Percentiles rank a stretch among this genome's conserved stretches.
phyloP scores from a whole-genome alignment of 306 rosid genomes.

The Datisca glomerata region DNA sequence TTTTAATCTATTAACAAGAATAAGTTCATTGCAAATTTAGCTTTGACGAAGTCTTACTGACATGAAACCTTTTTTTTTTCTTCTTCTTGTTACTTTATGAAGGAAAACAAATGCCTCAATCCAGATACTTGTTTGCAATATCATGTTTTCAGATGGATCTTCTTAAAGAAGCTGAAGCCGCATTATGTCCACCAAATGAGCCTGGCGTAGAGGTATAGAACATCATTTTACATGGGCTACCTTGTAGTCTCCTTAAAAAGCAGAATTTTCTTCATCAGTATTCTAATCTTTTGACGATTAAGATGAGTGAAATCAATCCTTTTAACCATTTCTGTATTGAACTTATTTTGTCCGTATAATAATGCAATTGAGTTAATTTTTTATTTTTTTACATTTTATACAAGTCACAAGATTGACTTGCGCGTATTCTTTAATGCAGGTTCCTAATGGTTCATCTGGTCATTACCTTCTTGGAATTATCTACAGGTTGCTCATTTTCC shows the following conservation, averaged over 20 bases:
- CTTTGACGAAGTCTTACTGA: constrained; percentile 16
- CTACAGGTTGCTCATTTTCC: constrained; percentile 58
- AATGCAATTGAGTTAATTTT: no score
- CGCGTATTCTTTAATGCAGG: no score
- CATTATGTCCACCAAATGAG: constrained; percentile 77
- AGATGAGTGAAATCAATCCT: no score
- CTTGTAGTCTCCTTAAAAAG: constrained; percentile 3
- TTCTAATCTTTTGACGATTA: no score
- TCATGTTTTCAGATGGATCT: constrained; percentile 97
- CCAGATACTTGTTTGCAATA: constrained; percentile 96
- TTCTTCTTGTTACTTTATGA: constrained; percentile 29
- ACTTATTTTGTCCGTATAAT: no score
- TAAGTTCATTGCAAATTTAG: no score
- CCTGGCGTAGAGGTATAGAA: constrained; percentile 66
- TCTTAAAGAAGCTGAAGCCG: constrained; percentile 85
- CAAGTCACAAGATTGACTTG: no score
- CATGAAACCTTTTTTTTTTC: constrained; percentile 14
- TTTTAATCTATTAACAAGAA: constrained; percentile 7
- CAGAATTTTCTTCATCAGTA: not conserved
- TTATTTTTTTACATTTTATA: no score
- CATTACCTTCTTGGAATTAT: constrained; percentile 88
- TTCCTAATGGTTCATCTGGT: constrained; percentile 98
- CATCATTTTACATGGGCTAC: not conserved
- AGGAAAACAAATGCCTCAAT: constrained; percentile 92
- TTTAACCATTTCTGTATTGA: no score